Percentiles rank a stretch among this genome's conserved stretches.
Evolutionary conservation across 2,329 filamentous ascomycete species (phyloP).

Genomic region (Hymenoscyphus fraxineus): DNA sequence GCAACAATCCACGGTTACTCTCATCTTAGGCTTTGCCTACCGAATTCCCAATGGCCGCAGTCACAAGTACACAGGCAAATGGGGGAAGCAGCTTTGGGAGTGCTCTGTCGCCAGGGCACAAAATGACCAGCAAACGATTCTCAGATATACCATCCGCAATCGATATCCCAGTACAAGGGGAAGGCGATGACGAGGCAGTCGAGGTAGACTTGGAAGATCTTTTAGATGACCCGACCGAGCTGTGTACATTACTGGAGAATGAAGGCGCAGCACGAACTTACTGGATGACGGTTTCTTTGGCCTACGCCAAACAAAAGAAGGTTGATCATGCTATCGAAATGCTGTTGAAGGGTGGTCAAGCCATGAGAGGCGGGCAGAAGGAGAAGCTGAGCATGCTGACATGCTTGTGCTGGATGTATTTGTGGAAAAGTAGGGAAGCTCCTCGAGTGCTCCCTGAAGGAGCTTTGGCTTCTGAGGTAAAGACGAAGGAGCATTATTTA

Average conservation of each 20-base stretch:
- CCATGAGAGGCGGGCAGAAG: conserved; percentile 56
- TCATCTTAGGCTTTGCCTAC: background rate
- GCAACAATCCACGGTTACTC: background rate
- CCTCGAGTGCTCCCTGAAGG: conserved; percentile 64
- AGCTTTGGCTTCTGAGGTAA: conserved; percentile 63
- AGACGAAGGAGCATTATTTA: conserved; percentile 91
- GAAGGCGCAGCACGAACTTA: conserved; percentile 87
- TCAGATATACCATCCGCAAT: conserved; percentile 62
- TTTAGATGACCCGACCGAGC: conserved; percentile 87
- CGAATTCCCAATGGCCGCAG: conserved; percentile 26
- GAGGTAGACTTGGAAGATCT: conserved; percentile 91
- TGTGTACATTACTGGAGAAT: conserved; percentile 92
- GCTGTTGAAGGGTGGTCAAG: conserved; percentile 61
- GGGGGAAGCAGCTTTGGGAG: conserved; percentile 28
- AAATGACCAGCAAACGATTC: conserved; percentile 46
- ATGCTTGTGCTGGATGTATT: conserved; percentile 67
- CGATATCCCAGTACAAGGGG: conserved; percentile 62
- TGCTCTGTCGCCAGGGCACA: conserved; percentile 19
- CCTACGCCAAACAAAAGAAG: conserved; percentile 94
- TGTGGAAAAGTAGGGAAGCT: conserved; percentile 66
- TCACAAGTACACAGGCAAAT: conserved; percentile 27
- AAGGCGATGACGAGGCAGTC: conserved; percentile 68
- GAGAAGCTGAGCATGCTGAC: conserved; percentile 65
- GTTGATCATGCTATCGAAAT: conserved; percentile 78
- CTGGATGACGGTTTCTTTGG: conserved; percentile 97